Base-by-base conservation (phyloP, 1,139 yeast species). In the Yamadazyma friedrichii region DNA sequence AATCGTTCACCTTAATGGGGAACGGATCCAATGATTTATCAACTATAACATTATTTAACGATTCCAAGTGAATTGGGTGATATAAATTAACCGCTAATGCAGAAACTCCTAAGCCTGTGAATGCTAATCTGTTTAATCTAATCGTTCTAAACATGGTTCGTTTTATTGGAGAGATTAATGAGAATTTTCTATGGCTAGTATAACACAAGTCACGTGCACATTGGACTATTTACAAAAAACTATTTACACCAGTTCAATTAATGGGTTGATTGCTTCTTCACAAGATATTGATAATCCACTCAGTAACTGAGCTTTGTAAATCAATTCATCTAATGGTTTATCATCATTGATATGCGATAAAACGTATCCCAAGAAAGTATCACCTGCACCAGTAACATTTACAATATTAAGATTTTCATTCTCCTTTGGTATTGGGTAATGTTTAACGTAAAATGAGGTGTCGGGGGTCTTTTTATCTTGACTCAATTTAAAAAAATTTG, bases 371-470 rank as follows among this genome's bases (percentile, higher is more conserved):
- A 76, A 68, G 35, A 87, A 68, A 0, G 91, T 76, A 57, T 87
- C 94, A 3, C 88, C 88, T 0, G 89, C 85, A 1, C 94, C 88
- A 2, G 86, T 78, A 17, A 84, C 87, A 46, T 76, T 80, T 4
- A 59, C 58, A 4, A 79, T 68, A 0, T 53, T 45, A 9, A 65
- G 49, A 4, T 58, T 45, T 8, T 56, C 49, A 41, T 70, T 64
- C 35, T 61, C 65, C 10, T 43, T 28, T 0, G 84, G 83, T 4
- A 74, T 61, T 0, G 80, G 75, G 59, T 74, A 84, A 57, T 86
- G 83, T 51, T 85, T 87, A 10, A 88, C 64, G 33, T 55, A 42
- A 26, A 39, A 42, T 22, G 58, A 9, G 3, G 55, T 2, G 61
- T 52, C 15, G 62, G 56, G n/a, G 65, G n/a, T 9, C 13, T 31